These are phyloP conservation scores for Dryas octopetala DNA, from an alignment of 306 rosid genomes.

Conservation along the genomic window DNA sequence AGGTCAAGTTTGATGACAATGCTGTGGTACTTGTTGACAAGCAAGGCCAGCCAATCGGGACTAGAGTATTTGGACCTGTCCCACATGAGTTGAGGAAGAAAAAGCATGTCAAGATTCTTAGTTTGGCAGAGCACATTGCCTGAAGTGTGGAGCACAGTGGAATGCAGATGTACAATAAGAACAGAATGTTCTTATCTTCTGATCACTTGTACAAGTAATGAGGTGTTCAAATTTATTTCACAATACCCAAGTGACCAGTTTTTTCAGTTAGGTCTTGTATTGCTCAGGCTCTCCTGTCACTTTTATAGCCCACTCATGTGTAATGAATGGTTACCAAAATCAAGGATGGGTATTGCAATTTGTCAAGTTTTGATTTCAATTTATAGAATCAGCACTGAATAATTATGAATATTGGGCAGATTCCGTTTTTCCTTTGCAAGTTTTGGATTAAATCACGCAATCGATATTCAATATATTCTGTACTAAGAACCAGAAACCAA, in stretches of 20 bases:
- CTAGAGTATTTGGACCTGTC: constrained; percentile 87
- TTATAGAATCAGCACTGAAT: too few relatives aligned
- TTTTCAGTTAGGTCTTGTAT: not conserved
- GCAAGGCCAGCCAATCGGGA: constrained; percentile 94
- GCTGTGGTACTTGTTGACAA: constrained; percentile 85
- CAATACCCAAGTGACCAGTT: not conserved
- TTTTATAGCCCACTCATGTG: too few relatives aligned
- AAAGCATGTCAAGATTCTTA: constrained; percentile 89
- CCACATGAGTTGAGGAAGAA: constrained; percentile 86
- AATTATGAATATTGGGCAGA: too few relatives aligned
- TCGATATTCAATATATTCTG: too few relatives aligned
- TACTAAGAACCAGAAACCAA: too few relatives aligned
- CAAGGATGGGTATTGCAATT: too few relatives aligned
- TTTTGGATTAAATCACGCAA: too few relatives aligned
- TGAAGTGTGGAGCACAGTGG: constrained; percentile 15
- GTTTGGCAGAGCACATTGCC: constrained; percentile 82
- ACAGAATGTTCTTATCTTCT: not conserved
- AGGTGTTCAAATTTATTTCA: not conserved
- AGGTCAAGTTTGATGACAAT: constrained; percentile 85
- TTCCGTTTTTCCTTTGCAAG: too few relatives aligned
- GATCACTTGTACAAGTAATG: not conserved
- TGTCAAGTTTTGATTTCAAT: too few relatives aligned
- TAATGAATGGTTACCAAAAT: too few relatives aligned
- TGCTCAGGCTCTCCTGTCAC: not conserved
- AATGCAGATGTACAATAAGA: constrained; percentile 6